A percentile compares a stretch with the other conserved stretches of the same genome.
These are phyloP conservation scores for Apophysomyces elegans DNA, from an alignment of 371 early-diverging fungal species.

Conservation along the genomic window DNA sequence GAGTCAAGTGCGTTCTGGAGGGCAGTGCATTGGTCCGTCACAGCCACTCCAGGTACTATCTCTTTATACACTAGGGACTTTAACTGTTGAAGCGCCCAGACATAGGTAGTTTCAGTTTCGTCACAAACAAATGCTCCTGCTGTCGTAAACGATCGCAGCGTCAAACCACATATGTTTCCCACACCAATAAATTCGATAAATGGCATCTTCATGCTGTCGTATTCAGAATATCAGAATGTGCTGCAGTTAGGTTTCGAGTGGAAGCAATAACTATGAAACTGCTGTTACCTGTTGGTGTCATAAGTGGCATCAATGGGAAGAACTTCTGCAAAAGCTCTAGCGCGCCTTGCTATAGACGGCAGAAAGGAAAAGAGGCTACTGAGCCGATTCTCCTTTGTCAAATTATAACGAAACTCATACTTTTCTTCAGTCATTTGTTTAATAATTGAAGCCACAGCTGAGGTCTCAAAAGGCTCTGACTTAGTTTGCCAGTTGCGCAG, in stretches of 20 bases:
- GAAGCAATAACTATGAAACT: not conserved
- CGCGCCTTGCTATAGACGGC: not conserved
- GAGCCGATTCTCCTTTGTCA: no score
- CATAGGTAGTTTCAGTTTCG: constrained; percentile 11
- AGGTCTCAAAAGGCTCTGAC: no score
- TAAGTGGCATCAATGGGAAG: constrained; percentile 19
- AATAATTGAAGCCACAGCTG: no score
- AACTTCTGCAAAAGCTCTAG: constrained; percentile 7
- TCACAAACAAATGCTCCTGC: constrained; percentile 14
- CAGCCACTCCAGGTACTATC: not conserved
- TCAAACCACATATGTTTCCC: not conserved
- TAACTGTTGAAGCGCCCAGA: constrained; percentile 2
- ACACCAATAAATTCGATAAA: no score
- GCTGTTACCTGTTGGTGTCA: constrained; percentile 13
- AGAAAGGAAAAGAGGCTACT: constrained; percentile 5
- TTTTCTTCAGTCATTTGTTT: no score
- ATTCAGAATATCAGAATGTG: no score
- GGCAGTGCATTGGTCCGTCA: constrained; percentile 7
- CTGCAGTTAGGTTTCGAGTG: no score
- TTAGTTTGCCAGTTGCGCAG: no score
- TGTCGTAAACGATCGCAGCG: constrained; percentile 9
- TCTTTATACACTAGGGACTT: not conserved
- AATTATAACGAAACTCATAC: no score
- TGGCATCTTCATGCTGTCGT: no score
- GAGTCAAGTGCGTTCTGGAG: constrained; percentile 11